Evolutionary conservation across 805 yeast species (phyloP).

Genomic region (Candida qinlingensis): DNA sequence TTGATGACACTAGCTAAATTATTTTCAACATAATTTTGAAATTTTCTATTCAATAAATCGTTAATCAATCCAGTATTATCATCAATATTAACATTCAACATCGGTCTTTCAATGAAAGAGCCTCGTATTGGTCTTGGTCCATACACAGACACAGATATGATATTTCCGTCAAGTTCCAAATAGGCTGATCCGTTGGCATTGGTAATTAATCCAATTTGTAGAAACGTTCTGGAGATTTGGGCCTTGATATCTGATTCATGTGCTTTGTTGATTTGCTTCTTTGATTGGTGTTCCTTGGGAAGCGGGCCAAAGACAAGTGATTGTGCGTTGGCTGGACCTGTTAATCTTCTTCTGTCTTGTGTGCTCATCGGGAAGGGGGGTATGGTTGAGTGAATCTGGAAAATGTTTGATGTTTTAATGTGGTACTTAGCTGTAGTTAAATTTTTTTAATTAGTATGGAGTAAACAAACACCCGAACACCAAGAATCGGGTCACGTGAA

Average conservation of each 20-base stretch:
- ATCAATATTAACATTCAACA: slow-evolving; percentile 47
- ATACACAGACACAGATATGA: slow-evolving; percentile 59
- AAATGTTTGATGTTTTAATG: no score
- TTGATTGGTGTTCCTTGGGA: slow-evolving; percentile 11
- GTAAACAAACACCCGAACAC: no score
- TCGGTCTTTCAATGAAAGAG: slow-evolving; percentile 61
- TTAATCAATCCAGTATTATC: slow-evolving; percentile 27
- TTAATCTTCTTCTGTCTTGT: slow-evolving; percentile 74
- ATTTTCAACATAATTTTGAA: slow-evolving; percentile 34
- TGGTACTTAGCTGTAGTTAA: no score
- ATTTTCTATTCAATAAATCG: slow-evolving; percentile 38
- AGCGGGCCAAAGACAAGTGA: slow-evolving; percentile 38
- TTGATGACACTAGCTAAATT: slow-evolving; percentile 34
- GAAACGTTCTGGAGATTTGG: slow-evolving; percentile 36
- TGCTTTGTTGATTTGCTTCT: slow-evolving; percentile 9
- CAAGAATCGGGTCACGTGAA: no score
- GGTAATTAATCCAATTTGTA: slow-evolving; percentile 58
- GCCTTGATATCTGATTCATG: slow-evolving; percentile 26
- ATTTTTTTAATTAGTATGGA: no score
- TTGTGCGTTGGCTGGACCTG: slow-evolving; percentile 71
- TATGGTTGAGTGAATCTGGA: no score
- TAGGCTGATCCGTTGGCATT: slow-evolving; percentile 83
- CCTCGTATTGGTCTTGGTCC: slow-evolving; percentile 89
- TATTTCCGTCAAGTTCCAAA: slow-evolving; percentile 50
- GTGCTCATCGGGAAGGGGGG: slow-evolving; percentile 3